These are phyloP conservation scores for Geranomyces michiganensis DNA, from an alignment of 192 early-diverging fungal species.

Conservation along the genomic window DNA sequence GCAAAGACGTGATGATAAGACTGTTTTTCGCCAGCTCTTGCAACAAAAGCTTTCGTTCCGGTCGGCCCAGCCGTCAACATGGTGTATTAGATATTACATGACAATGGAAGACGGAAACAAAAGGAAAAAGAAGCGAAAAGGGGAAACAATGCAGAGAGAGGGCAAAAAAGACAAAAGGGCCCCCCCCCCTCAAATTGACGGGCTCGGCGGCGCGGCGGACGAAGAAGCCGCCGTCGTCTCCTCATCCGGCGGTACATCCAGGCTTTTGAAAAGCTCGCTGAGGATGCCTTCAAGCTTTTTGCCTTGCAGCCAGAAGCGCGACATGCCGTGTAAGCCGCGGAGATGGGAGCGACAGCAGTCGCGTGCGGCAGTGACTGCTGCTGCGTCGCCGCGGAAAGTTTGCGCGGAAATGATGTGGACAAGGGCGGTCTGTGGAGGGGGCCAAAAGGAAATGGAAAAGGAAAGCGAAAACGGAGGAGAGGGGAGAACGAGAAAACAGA, in stretches of 20 bases:
- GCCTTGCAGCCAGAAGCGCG: slow-evolving; percentile 35
- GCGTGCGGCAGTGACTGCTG: slow-evolving; percentile 8
- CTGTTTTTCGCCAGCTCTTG: too few species aligned
- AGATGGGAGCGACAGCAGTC: slow-evolving; percentile 21
- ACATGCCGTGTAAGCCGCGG: slow-evolving; percentile 12
- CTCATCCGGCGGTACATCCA: slow-evolving; percentile 7
- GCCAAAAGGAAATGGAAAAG: not conserved
- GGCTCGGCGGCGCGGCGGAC: too few species aligned
- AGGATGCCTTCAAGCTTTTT: slow-evolving; percentile 18
- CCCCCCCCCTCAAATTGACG: too few species aligned
- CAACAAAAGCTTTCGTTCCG: too few species aligned
- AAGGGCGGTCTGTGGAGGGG: slow-evolving; percentile 19
- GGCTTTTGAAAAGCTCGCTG: slow-evolving; percentile 21
- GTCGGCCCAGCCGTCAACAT: too few species aligned
- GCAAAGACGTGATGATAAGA: too few species aligned
- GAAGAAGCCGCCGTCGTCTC: not conserved
- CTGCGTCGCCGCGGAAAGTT: slow-evolving; percentile 24
- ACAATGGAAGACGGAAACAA: not conserved
- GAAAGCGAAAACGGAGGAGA: not conserved
- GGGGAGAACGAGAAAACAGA: not conserved
- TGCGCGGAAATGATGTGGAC: slow-evolving; percentile 39
- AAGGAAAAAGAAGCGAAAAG: not conserved
- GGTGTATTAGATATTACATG: too few species aligned
- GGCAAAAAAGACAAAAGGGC: not conserved
- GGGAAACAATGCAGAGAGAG: not conserved